Conservation (phyloP, 805 yeast genomes). For the Pichia exigua region DNA sequence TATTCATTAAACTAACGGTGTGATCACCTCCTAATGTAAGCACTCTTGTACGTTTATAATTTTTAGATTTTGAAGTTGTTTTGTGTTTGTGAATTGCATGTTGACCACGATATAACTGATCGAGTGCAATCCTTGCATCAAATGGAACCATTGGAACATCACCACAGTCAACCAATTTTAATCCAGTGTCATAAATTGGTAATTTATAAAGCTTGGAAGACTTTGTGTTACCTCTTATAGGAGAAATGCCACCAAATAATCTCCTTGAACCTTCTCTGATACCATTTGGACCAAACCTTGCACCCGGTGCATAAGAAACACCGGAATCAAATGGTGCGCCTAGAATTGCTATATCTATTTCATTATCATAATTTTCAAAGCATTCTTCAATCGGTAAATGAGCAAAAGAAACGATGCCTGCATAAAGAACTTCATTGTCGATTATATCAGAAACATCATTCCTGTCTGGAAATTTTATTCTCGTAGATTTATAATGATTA, state of each 20-base stretch:
- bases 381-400: slow-evolving; percentile 43
- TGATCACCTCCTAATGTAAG: slow-evolving; percentile 59
- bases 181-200: slow-evolving; percentile 38
- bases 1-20: slow-evolving; percentile 44
- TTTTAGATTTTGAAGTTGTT: slow-evolving; percentile 15
- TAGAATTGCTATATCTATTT: slow-evolving; percentile 45
- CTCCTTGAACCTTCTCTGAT: slow-evolving; percentile 37
- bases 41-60: slow-evolving; percentile 26
- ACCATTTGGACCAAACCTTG: slow-evolving; percentile 52
- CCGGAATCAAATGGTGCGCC: slow-evolving; percentile 58
- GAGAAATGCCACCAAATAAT: slow-evolving; percentile 34
- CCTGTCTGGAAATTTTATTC: slow-evolving; percentile 26
- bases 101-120: slow-evolving; percentile 48
- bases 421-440: slow-evolving; percentile 25
- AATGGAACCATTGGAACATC: slow-evolving; percentile 57
- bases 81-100: slow-evolving; percentile 38
- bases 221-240: slow-evolving; percentile 31
- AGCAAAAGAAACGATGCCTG: slow-evolving; percentile 50
- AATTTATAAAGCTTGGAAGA: slow-evolving; percentile 28
- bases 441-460: slow-evolving; percentile 31
- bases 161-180: slow-evolving; percentile 47
- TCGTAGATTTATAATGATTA: slow-evolving; percentile 16
- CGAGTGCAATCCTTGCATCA: slow-evolving; percentile 47
- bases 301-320: slow-evolving; percentile 48
- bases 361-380: slow-evolving; percentile 34